Base-by-base conservation (phyloP, 208 protist genomes). In the Crithidia mellificae region DNA sequence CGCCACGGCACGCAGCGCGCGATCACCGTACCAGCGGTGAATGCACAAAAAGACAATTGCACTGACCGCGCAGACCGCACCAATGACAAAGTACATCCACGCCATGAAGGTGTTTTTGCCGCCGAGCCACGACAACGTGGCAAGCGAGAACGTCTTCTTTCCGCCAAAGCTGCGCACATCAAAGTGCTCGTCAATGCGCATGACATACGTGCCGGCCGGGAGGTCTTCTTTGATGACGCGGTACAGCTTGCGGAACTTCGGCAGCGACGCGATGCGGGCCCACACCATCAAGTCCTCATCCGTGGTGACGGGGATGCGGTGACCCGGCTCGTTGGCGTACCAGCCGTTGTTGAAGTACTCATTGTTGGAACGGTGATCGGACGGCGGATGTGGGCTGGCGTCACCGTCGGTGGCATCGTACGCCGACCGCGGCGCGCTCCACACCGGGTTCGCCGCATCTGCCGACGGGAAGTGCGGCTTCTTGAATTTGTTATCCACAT, bases 231-330 rank as follows among this genome's bases (percentile, higher is more conserved):
- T 65, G 47, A 99, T 97, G 44, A 93, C 83, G 38, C 97, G 85
- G 78, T 97, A 97, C n/a, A 99, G 94, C 83, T 99, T 99, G 36
- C 96, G 92, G 79, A 99, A 99, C 27, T 68, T 95, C 30, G 98
- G 96, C 24, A 99, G 73, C 19, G 90, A 95, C 9, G 98, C 97
- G 8, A 89, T 86, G 32, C 98, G 88, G 80, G 99, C 98, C 98
- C 98, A 99, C 49, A 99, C 98, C 67, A 99, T 98, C 36, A 99
- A 95, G 74, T 99, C 96, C 72, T 99, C 93, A 84, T 99, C 95
- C 43, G 87, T 94, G 7, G 78, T 83, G 12, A 91, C 77, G 2
- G 94, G 91, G 19, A 98, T 82, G 44, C 61, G 63, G 67, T 98
- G 94, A 0, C 89, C 88, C 7, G 81, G 69, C 67, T 97, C 92